Conservation (phyloP, 1,139 yeast species). For the Suhomyces kunorum region DNA sequence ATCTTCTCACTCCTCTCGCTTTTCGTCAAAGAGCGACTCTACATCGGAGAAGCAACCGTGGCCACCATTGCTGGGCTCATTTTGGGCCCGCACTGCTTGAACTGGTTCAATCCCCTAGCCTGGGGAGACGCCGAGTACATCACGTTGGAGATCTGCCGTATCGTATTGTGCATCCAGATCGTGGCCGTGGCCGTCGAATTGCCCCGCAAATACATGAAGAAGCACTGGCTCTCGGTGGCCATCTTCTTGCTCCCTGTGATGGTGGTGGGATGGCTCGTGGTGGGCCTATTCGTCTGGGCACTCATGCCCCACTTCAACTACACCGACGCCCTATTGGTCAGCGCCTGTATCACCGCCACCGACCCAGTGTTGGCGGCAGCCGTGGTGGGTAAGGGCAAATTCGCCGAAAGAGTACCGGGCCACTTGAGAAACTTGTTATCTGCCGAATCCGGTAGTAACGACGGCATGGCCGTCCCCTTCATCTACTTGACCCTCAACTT, state of each 20-base stretch:
- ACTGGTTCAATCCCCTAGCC: constrained; percentile 82
- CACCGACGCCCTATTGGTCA: constrained; percentile 72
- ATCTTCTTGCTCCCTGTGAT: constrained; percentile 84
- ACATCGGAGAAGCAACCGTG: constrained; percentile 94
- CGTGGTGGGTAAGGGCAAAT: constrained; percentile 96
- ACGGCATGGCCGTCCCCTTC: constrained; percentile 98
- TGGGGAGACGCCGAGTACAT: constrained; percentile 93
- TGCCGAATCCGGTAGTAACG: constrained; percentile 97
- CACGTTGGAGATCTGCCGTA: constrained; percentile 84
- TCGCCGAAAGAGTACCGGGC: constrained; percentile 96
- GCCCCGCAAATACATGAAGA: constrained; percentile 89
- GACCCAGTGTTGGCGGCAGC: constrained; percentile 98
- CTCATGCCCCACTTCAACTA: constrained; percentile 82
- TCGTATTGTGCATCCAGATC: constrained; percentile 88
- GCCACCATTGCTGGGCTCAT: constrained; percentile 90
- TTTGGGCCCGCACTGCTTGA: constrained; percentile 88
- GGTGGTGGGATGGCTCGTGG: constrained; percentile 91
- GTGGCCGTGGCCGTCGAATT: constrained; percentile 97
- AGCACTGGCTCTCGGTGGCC: constrained; percentile 84
- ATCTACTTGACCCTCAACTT: constrained; percentile 73
- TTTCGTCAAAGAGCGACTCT: constrained; percentile 83
- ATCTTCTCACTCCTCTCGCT: constrained; percentile 86
- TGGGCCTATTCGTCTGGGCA: constrained; percentile 83
- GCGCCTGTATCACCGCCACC: constrained; percentile 96
- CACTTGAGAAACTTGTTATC: constrained; percentile 85